phyloP scores from a whole-genome alignment of 306 rosid species.

The Corylus americana region DNA sequence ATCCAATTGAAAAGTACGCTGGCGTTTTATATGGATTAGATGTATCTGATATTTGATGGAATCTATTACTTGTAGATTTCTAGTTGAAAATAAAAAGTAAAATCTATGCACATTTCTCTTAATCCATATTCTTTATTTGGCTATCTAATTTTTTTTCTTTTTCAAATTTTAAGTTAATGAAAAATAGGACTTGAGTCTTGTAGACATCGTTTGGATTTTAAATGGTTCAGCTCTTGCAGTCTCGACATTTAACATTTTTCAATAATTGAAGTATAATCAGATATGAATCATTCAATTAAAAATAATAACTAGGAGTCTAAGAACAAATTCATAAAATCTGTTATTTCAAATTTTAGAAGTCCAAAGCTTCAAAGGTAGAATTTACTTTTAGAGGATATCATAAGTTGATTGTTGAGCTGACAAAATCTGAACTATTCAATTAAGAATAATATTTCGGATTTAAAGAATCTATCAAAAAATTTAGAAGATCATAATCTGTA shows the following conservation, averaged over 20 bases:
- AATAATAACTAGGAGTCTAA: too few relatives aligned
- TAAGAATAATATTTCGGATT: too few relatives aligned
- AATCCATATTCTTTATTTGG: conserved; percentile 10
- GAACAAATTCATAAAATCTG: too few relatives aligned
- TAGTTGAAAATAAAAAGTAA: conserved; percentile 12
- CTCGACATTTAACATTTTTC: too few relatives aligned
- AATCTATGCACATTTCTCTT: conserved; percentile 34
- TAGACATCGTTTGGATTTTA: neutral
- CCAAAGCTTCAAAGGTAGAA: neutral
- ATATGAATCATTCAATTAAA: too few relatives aligned
- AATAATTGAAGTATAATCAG: too few relatives aligned
- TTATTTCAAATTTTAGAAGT: neutral
- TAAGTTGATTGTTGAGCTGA: neutral
- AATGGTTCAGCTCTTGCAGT: too few relatives aligned
- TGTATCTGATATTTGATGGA: conserved; percentile 13
- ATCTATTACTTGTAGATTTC: conserved; percentile 27
- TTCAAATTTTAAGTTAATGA: neutral
- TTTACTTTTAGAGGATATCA: neutral
- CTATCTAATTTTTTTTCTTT: neutral
- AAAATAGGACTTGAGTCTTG: neutral
- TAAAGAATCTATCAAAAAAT: too few relatives aligned
- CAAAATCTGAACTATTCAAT: too few relatives aligned
- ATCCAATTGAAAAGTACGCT: conserved; percentile 41
- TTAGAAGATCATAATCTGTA: too few relatives aligned
- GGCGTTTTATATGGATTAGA: conserved; percentile 67